Conservation (phyloP, 2,329 filamentous ascomycete genomes). For the Raffaelea ambrosiae region DNA sequence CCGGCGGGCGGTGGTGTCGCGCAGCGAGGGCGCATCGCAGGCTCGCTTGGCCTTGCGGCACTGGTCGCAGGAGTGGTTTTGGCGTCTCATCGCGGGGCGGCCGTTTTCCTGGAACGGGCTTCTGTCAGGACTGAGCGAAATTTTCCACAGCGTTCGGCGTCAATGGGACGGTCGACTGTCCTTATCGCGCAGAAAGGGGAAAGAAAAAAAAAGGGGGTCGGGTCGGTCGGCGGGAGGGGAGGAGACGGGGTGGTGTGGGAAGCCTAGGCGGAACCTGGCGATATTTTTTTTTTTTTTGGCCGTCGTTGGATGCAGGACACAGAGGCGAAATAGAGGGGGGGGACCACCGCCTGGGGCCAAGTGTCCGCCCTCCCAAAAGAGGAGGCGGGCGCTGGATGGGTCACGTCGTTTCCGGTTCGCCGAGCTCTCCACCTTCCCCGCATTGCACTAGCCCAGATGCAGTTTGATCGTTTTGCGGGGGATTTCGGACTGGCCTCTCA, state of each 20-base stretch:
- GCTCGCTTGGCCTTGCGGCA: constrained; percentile 15
- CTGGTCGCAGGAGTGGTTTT: constrained; percentile 15
- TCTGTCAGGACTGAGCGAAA: no score
- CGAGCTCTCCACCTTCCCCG: constrained; percentile 11
- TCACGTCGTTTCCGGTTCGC: constrained; percentile 6
- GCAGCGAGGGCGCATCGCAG: constrained; percentile 13
- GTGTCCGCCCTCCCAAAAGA: no score
- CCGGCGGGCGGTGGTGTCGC: constrained; percentile 2
- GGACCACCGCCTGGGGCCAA: neutral
- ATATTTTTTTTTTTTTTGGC: neutral
- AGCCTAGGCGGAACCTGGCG: neutral
- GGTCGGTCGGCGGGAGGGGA: neutral
- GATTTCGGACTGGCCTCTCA: neutral
- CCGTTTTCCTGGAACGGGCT: no score
- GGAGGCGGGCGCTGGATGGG: neutral
- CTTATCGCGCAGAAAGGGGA: no score
- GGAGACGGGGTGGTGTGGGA: no score
- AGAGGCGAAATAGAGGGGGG: neutral
- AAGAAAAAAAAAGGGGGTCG: no score
- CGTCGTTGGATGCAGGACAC: neutral
- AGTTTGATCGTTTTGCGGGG: neutral
- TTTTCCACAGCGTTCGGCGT: no score
- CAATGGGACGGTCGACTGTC: no score
- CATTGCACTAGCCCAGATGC: constrained; percentile 1
- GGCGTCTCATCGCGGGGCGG: constrained; percentile 9